Percentiles rank a stretch among this genome's conserved stretches.
Conservation (phyloP, 768 basidiomycete genomes). For the Aureoboletus auriporus region DNA sequence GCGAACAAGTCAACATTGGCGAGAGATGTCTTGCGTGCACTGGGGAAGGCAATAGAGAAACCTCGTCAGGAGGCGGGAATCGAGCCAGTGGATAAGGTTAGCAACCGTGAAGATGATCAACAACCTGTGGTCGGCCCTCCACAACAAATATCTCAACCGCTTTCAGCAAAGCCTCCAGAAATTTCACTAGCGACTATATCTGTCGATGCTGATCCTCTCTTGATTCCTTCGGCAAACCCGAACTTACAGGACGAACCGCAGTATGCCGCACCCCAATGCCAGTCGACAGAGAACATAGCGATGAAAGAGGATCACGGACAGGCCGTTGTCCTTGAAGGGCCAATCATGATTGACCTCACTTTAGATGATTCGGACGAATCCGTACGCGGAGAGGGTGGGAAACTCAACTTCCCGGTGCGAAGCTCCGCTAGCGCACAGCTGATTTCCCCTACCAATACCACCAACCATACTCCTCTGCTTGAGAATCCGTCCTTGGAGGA, state of each 20-base stretch:
- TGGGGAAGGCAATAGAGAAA: constrained; percentile 30
- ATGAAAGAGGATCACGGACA: not conserved
- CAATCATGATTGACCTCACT: constrained; percentile 28
- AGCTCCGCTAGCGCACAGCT: constrained; percentile 3
- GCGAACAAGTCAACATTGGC: constrained; percentile 53
- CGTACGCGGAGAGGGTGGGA: constrained; percentile 8
- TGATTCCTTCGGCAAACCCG: not conserved
- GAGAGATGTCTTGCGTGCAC: constrained; percentile 51
- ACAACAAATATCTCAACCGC: not conserved
- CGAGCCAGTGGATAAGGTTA: not conserved
- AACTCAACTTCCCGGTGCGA: constrained; percentile 8
- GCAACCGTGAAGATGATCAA: not conserved
- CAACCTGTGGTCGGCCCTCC: not conserved
- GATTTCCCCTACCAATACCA: constrained; percentile 6
- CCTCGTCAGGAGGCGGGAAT: constrained; percentile 5
- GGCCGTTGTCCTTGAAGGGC: constrained; percentile 4
- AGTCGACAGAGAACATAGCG: not conserved
- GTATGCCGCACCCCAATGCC: not conserved
- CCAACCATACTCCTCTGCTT: constrained; percentile 17
- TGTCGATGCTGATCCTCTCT: not conserved
- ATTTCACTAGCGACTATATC: not conserved
- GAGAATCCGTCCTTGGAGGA: constrained; percentile 22
- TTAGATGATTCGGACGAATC: constrained; percentile 21
- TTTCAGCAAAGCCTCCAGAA: not conserved
- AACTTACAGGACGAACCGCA: constrained; percentile 1